Evolutionary conservation across 805 yeast genomes (phyloP), one percentile per base, ranked within the genome.

Genomic region (Blastobotrys peoriensis): DNA sequence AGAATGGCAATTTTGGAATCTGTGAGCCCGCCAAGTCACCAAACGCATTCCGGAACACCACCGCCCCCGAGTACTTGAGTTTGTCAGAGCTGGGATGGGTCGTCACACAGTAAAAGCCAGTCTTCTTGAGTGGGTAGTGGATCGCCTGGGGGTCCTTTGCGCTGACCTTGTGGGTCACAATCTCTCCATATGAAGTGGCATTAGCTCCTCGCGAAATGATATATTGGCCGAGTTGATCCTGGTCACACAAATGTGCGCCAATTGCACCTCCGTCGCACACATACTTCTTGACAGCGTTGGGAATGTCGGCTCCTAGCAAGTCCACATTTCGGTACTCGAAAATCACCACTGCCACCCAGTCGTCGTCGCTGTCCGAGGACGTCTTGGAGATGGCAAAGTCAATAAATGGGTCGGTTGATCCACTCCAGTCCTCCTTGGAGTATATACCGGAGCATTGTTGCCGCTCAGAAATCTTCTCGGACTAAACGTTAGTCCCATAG

Each of bases 61-160:
- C 83, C n/a, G 67, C 64, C 13, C 91, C 84, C 41, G 71, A 63
- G 64, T 81, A 93, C 68, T 69, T 36, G 44, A 53, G 41, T 18
- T 53, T 45, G 8, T 66, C 61, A 15, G 58, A 52, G 39, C 60
- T 60, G 9, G 61, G 57, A 52, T 70, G 78, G 0, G 94, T 82
- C 1, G 88, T 80, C 35, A 91, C 83, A 69, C 98, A 93, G 66
- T 89, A 93, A 64, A 83, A 93, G 4, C 98, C 98, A 1, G 98
- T 87, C 47, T 74, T 71, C 46, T 71, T 68, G 36, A 93, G 78
- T 3, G 70, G 70, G 57, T 88, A 93, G 33, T 74, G 70, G 47
- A 81, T 64, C 36, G 78, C 75, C 36, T 78, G 78, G 22, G 75
- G 70, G 2, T 91, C 91, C 39, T 74, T 65, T 3, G 74, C 68